Evolutionary conservation across 768 basidiomycete genomes (phyloP).

Genomic region (Tulasnella sp.): DNA sequence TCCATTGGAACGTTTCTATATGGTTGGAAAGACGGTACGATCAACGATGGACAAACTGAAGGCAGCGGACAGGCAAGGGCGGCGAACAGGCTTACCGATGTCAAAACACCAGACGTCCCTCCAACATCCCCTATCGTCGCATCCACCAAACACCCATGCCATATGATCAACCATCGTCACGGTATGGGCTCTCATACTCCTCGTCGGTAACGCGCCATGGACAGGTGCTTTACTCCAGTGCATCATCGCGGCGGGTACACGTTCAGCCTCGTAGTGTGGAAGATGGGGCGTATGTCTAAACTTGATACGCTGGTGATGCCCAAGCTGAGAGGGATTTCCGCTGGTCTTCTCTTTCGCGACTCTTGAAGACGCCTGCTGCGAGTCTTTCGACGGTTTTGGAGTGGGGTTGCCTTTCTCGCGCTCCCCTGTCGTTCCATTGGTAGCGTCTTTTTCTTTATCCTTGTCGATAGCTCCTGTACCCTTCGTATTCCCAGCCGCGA

Average conservation of each 20-base stretch:
- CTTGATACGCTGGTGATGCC: neutral
- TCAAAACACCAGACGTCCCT: constrained; percentile 77
- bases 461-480: neutral
- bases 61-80: neutral
- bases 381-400: neutral
- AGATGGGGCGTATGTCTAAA: constrained; percentile 20
- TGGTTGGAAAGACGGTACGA: neutral
- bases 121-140: constrained; percentile 64
- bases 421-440: neutral
- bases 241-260: constrained; percentile 61
- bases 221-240: constrained; percentile 80
- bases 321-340: neutral
- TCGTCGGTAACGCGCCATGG: constrained; percentile 52
- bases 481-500: neutral
- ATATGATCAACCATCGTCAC: constrained; percentile 70
- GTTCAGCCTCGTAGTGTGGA: constrained; percentile 25
- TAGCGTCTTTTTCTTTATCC: neutral
- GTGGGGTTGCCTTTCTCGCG: neutral
- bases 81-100: constrained; percentile 39
- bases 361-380: neutral
- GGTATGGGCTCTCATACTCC: constrained; percentile 67
- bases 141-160: constrained; percentile 84
- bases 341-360: neutral
- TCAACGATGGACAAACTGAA: neutral
- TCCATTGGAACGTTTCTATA: constrained; percentile 86